These are phyloP conservation scores for Blastomyces gilchristii DNA, from an alignment of 2,329 filamentous ascomycete genomes.

Conservation along the genomic window DNA sequence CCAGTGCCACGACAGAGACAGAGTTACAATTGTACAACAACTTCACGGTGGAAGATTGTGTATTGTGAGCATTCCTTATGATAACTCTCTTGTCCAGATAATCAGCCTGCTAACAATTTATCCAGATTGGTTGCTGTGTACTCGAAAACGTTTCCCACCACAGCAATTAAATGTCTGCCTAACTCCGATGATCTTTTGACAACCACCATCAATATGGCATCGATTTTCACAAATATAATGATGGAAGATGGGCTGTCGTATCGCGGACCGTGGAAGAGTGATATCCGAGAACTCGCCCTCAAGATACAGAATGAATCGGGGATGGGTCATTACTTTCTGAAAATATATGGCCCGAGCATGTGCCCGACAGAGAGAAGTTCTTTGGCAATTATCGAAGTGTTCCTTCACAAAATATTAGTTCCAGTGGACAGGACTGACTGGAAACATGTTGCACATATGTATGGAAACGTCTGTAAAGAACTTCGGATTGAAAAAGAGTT, in stretches of 20 bases:
- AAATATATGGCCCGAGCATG: background rate
- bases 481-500: background rate
- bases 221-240: background rate
- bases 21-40: background rate
- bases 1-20: background rate
- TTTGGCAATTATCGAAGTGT: conserved; percentile 1
- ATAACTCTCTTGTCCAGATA: background rate
- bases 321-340: background rate
- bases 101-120: background rate
- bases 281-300: conserved; percentile 1
- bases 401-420: conserved; percentile 1
- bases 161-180: background rate
- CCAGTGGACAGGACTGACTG: background rate
- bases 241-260: background rate
- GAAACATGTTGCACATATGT: background rate
- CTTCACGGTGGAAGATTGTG: background rate
- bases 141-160: background rate
- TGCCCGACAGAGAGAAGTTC: background rate
- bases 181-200: background rate
- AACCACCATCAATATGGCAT: background rate
- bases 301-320: background rate
- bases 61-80: background rate
- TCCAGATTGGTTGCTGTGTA: conserved; percentile 1
- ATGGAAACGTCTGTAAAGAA: background rate
- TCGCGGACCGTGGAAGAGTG: background rate